Base-by-base conservation (phyloP, 2,329 filamentous ascomycete genomes). In the Neoarthrinium moseri region DNA sequence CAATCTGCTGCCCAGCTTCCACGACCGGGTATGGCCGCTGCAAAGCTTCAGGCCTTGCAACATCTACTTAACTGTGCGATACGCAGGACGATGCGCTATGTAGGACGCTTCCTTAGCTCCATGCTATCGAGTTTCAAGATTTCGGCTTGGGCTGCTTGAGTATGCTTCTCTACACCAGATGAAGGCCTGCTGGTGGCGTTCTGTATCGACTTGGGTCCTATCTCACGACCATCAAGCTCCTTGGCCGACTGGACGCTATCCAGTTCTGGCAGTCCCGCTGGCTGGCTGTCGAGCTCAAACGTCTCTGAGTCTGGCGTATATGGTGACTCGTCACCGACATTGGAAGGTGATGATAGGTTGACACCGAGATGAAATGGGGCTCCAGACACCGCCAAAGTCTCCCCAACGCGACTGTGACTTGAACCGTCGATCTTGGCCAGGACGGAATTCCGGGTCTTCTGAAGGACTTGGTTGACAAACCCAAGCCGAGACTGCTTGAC, bases 21-120 rank as follows among this genome's bases (percentile, higher is more conserved):
- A n/a, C n/a, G n/a, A n/a, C n/a, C n/a, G n/a, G n/a, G n/a, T n/a
- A n/a, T n/a, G n/a, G n/a, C n/a, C n/a, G n/a, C n/a, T n/a, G n/a
- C n/a, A n/a, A n/a, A n/a, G n/a, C n/a, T n/a, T n/a, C n/a, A n/a
- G n/a, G n/a, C n/a, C n/a, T n/a, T n/a, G n/a, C n/a, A n/a, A n/a
- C n/a, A n/a, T n/a, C n/a, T n/a, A n/a, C n/a, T n/a, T n/a, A n/a
- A n/a, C n/a, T n/a, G n/a, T n/a, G n/a, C n/a, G 6, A 32, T 35
- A 32, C 27, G 39, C 40, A 43, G 26, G 26, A 29, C 26, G 8
- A 29, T n/a, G n/a, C n/a, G n/a, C n/a, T n/a, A n/a, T n/a, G n/a
- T n/a, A n/a, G n/a, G n/a, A n/a, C n/a, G n/a, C n/a, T 34, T 34
- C 3, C 32, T 34, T 17, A 34, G 32, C n/a, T 34, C 32, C n/a